Conservation (phyloP, 805 yeast species). For the Lachancea sp. region DNA sequence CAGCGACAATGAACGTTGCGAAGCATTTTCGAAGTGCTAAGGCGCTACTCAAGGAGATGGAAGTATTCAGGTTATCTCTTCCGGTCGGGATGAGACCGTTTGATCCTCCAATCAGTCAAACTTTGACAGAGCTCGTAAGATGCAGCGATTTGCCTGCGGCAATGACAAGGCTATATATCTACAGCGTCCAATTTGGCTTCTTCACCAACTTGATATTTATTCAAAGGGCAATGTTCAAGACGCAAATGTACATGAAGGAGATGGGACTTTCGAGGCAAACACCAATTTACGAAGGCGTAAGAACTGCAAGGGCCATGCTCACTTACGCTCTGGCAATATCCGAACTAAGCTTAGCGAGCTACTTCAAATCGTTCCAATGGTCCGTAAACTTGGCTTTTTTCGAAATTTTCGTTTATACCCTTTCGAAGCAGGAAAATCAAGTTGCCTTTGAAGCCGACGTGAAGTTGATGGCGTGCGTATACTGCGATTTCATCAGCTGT, state of each 20-base stretch:
- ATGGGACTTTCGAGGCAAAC: not conserved
- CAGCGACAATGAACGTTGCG: not conserved
- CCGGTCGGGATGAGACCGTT: constrained; percentile 5
- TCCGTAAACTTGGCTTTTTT: constrained; percentile 5
- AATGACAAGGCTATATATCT: constrained; percentile 1
- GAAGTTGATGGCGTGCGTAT: not conserved
- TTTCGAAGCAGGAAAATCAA: constrained; percentile 3
- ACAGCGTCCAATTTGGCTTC: constrained; percentile 1
- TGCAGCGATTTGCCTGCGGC: constrained; percentile 2
- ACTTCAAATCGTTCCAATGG: constrained; percentile 5
- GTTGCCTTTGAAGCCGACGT: constrained; percentile 1
- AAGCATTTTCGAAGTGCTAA: constrained; percentile 4
- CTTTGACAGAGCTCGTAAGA: not conserved
- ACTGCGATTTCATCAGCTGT: not conserved
- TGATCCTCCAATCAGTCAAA: not conserved
- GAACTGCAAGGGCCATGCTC: constrained; percentile 4
- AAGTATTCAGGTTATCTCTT: constrained; percentile 2
- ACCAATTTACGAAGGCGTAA: constrained; percentile 4
- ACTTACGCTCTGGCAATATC: not conserved
- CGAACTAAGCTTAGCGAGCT: constrained; percentile 1
- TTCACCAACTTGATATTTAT: constrained; percentile 4
- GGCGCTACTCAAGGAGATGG: constrained; percentile 3
- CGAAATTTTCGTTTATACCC: constrained; percentile 6
- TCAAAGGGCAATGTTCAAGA: constrained; percentile 7
- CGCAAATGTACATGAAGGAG: not conserved